Evolutionary conservation across 768 basidiomycete species (phyloP).

Genomic region (Pleurotus salmoneostramineus): DNA sequence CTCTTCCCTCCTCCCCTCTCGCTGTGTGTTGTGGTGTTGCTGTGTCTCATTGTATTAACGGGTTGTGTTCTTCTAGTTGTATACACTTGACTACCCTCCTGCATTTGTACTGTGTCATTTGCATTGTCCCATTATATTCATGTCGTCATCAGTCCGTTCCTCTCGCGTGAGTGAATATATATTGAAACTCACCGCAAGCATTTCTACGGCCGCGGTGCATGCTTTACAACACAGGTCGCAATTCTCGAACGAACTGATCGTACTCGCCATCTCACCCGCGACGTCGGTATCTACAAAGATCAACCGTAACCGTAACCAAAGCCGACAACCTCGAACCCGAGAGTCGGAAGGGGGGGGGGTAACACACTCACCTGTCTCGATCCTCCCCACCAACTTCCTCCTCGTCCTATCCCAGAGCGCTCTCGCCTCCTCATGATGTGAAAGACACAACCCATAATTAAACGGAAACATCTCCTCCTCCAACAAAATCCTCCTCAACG

Average conservation of each 20-base stretch:
- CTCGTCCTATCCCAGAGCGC: constrained; percentile 51
- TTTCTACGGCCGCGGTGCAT: constrained; percentile 58
- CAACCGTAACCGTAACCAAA: too few relatives aligned
- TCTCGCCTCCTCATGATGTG: constrained; percentile 41
- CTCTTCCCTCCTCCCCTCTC: not conserved
- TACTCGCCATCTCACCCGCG: constrained; percentile 59
- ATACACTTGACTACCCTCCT: constrained; percentile 47
- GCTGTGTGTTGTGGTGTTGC: not conserved
- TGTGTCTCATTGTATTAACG: not conserved
- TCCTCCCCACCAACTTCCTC: constrained; percentile 35
- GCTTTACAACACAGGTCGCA: constrained; percentile 60
- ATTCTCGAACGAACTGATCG: constrained; percentile 37
- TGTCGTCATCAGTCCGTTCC: not conserved
- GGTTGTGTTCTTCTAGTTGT: constrained; percentile 28
- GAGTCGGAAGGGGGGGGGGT: too few relatives aligned
- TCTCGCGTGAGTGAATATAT: too few relatives aligned
- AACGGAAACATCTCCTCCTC: constrained; percentile 69
- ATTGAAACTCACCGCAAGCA: constrained; percentile 52
- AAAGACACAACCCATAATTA: constrained; percentile 61
- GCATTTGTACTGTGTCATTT: constrained; percentile 55
- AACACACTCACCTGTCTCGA: constrained; percentile 60
- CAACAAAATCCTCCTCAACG: constrained; percentile 46
- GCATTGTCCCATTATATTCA: constrained; percentile 1
- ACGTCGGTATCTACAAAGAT: constrained; percentile 57
- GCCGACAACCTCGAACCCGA: too few relatives aligned